Evolutionary conservation across 495 filamentous ascomycete genomes (phyloP).

Genomic region (Articulospora tetracladia): DNA sequence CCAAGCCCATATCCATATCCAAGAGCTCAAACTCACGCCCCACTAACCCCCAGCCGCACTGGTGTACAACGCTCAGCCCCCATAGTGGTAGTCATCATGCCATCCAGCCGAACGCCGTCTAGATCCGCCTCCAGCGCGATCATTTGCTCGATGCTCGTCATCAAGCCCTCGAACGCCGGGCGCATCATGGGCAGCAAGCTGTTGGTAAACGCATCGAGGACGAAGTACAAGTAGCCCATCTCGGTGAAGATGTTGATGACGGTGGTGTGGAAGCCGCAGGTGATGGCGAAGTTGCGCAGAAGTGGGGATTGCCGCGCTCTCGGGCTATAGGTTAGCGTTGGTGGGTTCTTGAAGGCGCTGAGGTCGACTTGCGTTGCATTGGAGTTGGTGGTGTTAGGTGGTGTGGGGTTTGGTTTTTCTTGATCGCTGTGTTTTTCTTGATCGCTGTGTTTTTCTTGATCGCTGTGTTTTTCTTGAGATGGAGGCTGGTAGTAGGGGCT

Average conservation of each 20-base stretch:
- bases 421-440: too few relatives aligned
- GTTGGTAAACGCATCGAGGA: conserved; percentile 8
- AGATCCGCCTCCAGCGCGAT: neutral
- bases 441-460: too few relatives aligned
- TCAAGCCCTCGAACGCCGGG: conserved; percentile 4
- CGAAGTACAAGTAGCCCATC: conserved; percentile 10
- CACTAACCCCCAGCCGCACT: too few relatives aligned
- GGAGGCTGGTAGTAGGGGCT: neutral
- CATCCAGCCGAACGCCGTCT: too few relatives aligned
- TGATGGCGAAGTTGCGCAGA: conserved; percentile 3
- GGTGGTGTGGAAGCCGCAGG: conserved; percentile 3
- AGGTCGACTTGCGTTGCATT: neutral
- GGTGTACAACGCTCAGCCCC: too few relatives aligned
- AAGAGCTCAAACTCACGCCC: too few relatives aligned
- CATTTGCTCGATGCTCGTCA: conserved; percentile 3
- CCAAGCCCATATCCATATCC: too few relatives aligned
- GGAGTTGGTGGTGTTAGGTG: neutral
- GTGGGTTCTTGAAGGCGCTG: neutral
- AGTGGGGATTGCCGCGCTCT: conserved; percentile 3
- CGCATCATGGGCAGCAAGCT: conserved; percentile 1
- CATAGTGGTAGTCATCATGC: too few relatives aligned
- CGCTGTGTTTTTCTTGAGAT: neutral
- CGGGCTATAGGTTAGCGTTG: neutral
- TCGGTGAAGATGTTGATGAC: conserved; percentile 7
- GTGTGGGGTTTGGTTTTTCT: too few relatives aligned